Conservation (phyloP, 768 basidiomycete genomes). For the Lepiota brunneoincarnata region DNA sequence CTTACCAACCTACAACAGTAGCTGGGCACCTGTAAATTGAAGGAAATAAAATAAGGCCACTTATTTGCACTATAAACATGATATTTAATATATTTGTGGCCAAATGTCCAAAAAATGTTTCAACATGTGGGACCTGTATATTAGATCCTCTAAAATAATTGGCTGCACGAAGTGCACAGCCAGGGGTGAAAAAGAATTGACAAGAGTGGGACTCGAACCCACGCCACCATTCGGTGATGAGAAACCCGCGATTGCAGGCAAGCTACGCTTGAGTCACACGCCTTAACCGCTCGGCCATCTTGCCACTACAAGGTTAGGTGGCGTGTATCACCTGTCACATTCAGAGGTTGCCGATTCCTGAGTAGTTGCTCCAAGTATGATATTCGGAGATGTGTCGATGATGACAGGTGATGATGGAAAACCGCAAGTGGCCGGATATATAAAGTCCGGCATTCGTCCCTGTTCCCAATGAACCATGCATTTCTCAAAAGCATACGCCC, state of each 20-base stretch:
- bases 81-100: too few species aligned
- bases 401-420: background rate
- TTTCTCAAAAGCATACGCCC: conserved; percentile 67
- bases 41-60: too few species aligned
- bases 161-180: too few species aligned
- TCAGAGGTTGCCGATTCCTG: too few species aligned
- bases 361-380: too few species aligned
- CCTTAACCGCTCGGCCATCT: conserved; percentile 49
- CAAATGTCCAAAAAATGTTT: too few species aligned
- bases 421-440: background rate
- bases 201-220: conserved; percentile 23
- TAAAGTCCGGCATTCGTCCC: background rate
- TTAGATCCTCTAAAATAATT: too few species aligned
- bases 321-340: too few species aligned
- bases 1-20: too few species aligned
- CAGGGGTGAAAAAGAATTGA: conserved; percentile 10
- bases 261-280: conserved; percentile 46
- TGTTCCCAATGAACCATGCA: conserved; percentile 45
- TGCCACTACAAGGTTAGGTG: conserved; percentile 21
- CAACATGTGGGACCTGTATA: too few species aligned
- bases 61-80: too few species aligned
- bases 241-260: conserved; percentile 21
- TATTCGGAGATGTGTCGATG: background rate
- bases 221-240: conserved; percentile 20
- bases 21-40: too few species aligned